phyloP scores from a whole-genome alignment of 2,329 filamentous ascomycete genomes.

The Colletotrichum sp. region DNA sequence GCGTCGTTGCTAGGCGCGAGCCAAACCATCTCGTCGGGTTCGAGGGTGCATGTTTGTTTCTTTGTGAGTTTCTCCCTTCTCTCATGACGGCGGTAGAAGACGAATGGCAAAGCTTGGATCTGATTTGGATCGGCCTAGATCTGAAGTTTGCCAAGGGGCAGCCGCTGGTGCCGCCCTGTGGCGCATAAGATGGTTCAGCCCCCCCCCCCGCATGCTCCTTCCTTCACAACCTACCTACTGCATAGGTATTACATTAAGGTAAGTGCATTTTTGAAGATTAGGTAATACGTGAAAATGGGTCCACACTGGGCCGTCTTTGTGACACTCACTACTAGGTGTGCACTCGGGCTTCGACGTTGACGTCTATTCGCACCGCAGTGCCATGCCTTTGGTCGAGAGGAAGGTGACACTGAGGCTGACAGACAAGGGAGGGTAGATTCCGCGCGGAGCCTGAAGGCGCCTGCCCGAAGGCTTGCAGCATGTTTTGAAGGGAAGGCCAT shows the following conservation, averaged over 20 bases:
- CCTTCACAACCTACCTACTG: no score
- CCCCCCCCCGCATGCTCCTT: neutral
- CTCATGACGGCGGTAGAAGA: neutral
- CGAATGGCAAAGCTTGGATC: neutral
- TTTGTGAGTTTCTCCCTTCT: neutral
- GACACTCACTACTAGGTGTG: no score
- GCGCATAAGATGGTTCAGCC: neutral
- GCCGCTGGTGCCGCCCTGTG: neutral
- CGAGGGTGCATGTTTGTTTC: neutral
- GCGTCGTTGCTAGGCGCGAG: neutral
- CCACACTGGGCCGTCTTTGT: neutral
- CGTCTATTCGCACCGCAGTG: neutral
- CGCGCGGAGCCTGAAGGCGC: neutral
- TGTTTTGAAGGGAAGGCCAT: neutral
- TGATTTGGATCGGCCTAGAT: neutral
- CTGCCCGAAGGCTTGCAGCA: neutral
- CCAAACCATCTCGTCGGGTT: neutral
- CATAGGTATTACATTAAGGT: no score
- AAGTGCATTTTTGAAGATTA: neutral
- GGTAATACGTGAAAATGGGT: neutral
- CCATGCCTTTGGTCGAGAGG: neutral
- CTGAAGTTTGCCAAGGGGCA: neutral
- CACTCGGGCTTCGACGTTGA: neutral
- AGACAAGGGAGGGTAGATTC: neutral
- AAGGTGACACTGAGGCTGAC: no score